Evolutionary conservation across 768 basidiomycete genomes (phyloP).

Genomic region (Suillus weaverae): DNA sequence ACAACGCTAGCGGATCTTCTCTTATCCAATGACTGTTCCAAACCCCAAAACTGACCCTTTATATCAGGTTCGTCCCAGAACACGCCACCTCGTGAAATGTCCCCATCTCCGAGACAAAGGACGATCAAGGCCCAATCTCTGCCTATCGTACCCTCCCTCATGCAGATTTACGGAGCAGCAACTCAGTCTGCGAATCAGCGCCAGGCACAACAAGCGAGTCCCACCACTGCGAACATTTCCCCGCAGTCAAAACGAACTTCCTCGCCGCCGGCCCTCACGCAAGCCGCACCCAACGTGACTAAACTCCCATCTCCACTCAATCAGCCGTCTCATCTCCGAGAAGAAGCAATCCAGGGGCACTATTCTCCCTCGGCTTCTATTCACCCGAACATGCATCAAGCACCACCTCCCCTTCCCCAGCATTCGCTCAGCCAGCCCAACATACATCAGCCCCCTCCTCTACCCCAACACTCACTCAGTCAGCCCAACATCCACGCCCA

Average conservation of each 20-base stretch:
- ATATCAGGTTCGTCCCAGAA: slow-evolving; percentile 26
- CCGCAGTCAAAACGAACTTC: slow-evolving; percentile 34
- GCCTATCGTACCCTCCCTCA: slow-evolving; percentile 58
- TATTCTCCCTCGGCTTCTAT: slow-evolving; percentile 43
- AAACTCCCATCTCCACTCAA: slow-evolving; percentile 33
- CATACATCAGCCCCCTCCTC: slow-evolving; percentile 37
- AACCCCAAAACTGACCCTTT: slow-evolving; percentile 9
- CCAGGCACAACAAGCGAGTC: slow-evolving; percentile 34
- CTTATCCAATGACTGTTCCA: slow-evolving; percentile 6
- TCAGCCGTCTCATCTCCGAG: slow-evolving; percentile 29
- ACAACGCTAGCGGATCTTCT: slow-evolving; percentile 14
- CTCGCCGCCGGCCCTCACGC: slow-evolving; percentile 35
- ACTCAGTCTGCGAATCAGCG: slow-evolving; percentile 40
- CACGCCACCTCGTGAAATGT: slow-evolving; percentile 41
- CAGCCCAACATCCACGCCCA: slow-evolving; percentile 30
- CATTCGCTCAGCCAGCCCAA: slow-evolving; percentile 31
- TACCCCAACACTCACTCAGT: slow-evolving; percentile 33
- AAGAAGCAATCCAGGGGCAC: slow-evolving; percentile 37
- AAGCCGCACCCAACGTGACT: slow-evolving; percentile 31
- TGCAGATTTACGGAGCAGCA: slow-evolving; percentile 48
- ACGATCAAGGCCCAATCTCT: slow-evolving; percentile 60
- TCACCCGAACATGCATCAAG: slow-evolving; percentile 30
- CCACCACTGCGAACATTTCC: slow-evolving; percentile 33
- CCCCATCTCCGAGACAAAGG: slow-evolving; percentile 51
- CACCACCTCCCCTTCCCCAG: slow-evolving; percentile 34